A percentile compares a stretch with the other conserved stretches of the same genome.
These are phyloP conservation scores for Apophysomyces trapeziformis DNA, from an alignment of 371 early-diverging fungal species.

Conservation along the genomic window DNA sequence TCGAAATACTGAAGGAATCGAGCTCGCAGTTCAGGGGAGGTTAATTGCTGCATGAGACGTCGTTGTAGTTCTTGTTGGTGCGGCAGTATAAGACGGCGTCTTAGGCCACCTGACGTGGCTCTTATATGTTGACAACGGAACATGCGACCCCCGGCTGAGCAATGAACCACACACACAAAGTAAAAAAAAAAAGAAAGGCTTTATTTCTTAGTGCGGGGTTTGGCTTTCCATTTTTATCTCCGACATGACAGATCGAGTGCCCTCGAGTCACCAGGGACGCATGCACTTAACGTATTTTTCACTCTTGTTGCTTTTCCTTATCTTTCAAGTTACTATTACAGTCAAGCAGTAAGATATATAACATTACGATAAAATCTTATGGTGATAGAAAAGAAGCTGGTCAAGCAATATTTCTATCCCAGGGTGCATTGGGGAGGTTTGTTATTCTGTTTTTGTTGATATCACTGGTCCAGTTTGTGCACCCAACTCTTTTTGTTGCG, in stretches of 20 bases:
- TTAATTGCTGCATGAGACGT: constrained; percentile 33
- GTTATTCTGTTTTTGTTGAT: too few relatives aligned
- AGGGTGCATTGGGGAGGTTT: too few relatives aligned
- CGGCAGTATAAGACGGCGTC: background rate
- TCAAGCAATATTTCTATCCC: too few relatives aligned
- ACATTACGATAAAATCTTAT: too few relatives aligned
- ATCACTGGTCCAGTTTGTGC: background rate
- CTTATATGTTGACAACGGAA: background rate
- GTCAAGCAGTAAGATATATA: too few relatives aligned
- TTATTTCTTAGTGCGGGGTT: constrained; percentile 10
- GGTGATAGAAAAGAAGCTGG: too few relatives aligned
- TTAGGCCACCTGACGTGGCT: constrained; percentile 1
- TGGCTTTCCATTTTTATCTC: constrained; percentile 5
- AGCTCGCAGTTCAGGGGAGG: constrained; percentile 54
- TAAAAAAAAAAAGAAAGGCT: too few relatives aligned
- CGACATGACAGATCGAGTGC: background rate
- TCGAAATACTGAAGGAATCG: constrained; percentile 60
- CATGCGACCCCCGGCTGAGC: background rate
- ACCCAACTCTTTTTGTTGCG: background rate
- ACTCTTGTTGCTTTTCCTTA: too few relatives aligned
- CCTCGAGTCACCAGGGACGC: too few relatives aligned
- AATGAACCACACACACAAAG: too few relatives aligned
- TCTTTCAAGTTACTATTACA: too few relatives aligned
- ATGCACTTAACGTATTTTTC: too few relatives aligned
- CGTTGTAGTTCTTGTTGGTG: constrained; percentile 11